Evolutionary conservation across 306 rosid species (phyloP).

Genomic region (Abrus precatorius): DNA sequence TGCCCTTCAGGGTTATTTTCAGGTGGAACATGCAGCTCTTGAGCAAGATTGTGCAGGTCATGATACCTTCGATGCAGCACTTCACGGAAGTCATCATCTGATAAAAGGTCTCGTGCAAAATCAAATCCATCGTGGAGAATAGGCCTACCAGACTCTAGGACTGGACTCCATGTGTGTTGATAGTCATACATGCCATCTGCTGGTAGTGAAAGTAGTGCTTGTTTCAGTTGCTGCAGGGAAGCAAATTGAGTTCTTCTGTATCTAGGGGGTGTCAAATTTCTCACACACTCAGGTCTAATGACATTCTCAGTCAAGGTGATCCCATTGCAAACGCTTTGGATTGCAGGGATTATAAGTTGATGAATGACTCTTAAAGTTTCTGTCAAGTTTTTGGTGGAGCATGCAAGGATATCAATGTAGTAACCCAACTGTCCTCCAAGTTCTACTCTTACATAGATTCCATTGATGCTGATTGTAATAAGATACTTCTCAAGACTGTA

Average conservation of each 20-base stretch:
- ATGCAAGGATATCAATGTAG: constrained; percentile 79
- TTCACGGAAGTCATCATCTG: constrained; percentile 91
- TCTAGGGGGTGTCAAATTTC: constrained; percentile 80
- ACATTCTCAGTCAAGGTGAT: constrained; percentile 80
- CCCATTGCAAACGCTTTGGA: constrained; percentile 84
- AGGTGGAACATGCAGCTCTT: constrained; percentile 86
- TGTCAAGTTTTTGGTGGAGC: constrained; percentile 86
- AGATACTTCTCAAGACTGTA: constrained; percentile 90
- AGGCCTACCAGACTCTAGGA: constrained; percentile 67
- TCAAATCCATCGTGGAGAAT: constrained; percentile 78
- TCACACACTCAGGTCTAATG: constrained; percentile 87
- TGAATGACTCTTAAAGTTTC: constrained; percentile 83
- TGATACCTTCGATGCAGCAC: constrained; percentile 89
- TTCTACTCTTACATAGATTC: constrained; percentile 88
- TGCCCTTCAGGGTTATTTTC: constrained; percentile 67
- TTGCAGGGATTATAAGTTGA: constrained; percentile 81
- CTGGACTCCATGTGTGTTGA: constrained; percentile 91
- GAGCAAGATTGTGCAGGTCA: constrained; percentile 84
- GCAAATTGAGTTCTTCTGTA: constrained; percentile 73
- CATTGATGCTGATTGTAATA: constrained; percentile 80
- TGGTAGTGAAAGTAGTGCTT: constrained; percentile 83
- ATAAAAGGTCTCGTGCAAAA: constrained; percentile 84
- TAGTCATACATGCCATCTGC: constrained; percentile 97
- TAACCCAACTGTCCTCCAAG: constrained; percentile 88
- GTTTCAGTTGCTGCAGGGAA: constrained; percentile 78